Base-by-base conservation (phyloP, 805 yeast genomes). In the Ogataea methanolica region DNA sequence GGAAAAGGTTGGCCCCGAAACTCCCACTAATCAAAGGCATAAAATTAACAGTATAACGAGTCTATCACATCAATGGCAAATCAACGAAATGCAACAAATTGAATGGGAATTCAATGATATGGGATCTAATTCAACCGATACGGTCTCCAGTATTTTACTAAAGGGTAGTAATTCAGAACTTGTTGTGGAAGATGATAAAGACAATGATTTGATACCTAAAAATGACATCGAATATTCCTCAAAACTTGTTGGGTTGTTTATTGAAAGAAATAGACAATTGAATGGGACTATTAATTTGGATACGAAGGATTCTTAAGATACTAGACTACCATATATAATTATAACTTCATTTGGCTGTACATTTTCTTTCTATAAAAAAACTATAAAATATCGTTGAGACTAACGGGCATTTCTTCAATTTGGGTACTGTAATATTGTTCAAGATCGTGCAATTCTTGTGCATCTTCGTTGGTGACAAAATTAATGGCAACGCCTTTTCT, bases 401-500 rank as follows among this genome's bases (percentile, higher is more conserved):
- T 59, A 9, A 62, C 86, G 48, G 99, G 99, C 92, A 94, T 88
- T 71, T 92, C 96, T 58, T 82, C 88, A 54, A 92, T 89, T 73
- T 85, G 87, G 45, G 95, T 89, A 59, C 85, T 79, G 78, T 92
- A 92, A 75, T 83, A 88, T 68, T 76, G 84, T 75, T 92, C 97
- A 56, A 94, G 82, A 68, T 87, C 96, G 66, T 85, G 82, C 74
- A 91, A 74, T 65, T 78, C 78, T 55, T 78, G 75, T 55, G 77
- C 76, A 67, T 92, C 97, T 47, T 82, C 83, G 53, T 76, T 78
- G 44, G 98, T 91, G 60, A 91, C 84, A 64, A 92, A 87, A 76
- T 91, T 94, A 67, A 92, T 87, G 52, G 98, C 97, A 53, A 88
- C 92, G 76, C 99, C 99, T 75, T 91, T 92, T 71, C 99, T 82